Evolutionary conservation across 2,329 filamentous ascomycete species (phyloP), one percentile per base, ranked within the genome.

Genomic region (Ophiocordyceps australis): DNA sequence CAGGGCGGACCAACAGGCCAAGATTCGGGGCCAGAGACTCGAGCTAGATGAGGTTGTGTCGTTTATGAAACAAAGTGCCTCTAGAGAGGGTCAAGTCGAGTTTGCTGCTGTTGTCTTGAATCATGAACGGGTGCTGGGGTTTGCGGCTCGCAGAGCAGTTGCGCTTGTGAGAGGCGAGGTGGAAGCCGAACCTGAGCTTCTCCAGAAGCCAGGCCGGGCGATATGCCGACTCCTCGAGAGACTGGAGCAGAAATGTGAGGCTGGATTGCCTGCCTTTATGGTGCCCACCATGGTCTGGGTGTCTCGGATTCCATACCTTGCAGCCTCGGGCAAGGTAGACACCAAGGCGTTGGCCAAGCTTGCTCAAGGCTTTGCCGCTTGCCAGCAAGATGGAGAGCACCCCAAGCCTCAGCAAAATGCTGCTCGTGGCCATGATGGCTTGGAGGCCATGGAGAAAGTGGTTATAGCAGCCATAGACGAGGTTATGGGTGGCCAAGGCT

Each of bases 291-390:
- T 39, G 23, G 14, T 38, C 14, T 34, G 32, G 31, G 31, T 36
- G 2, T 38, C 35, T n/a, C 30, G 22, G 17, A 35, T 38, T 11
- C 35, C 35, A 5, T 30, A 35, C 17, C 25, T 34, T 11, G 26
- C 31, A 8, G 31, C 32, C n/a, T 38, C 35, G 6, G 35, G 32
- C 22, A 38, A 38, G 26, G 30, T 32, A 14, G 35, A 38, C 20
- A 30, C 24, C 16, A 38, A 36, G 26, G 17, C 27, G 19, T 31
- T 30, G 12, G 16, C 10, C 14, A 27, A 29, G 19, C 16, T 33
- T 22, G 31, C 26, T 7, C 27, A 26, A 14, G 31, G 29, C 16
- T 31, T 28, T 29, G 13, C 22, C 14, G 17, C 29, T 14, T 20
- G 17, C 13, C 13, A 16, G 9, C 19, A 22, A 27, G 19, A n/a